These are phyloP conservation scores for Mortierella sp. DNA, from an alignment of 371 early-diverging fungal genomes.

Conservation along the genomic window DNA sequence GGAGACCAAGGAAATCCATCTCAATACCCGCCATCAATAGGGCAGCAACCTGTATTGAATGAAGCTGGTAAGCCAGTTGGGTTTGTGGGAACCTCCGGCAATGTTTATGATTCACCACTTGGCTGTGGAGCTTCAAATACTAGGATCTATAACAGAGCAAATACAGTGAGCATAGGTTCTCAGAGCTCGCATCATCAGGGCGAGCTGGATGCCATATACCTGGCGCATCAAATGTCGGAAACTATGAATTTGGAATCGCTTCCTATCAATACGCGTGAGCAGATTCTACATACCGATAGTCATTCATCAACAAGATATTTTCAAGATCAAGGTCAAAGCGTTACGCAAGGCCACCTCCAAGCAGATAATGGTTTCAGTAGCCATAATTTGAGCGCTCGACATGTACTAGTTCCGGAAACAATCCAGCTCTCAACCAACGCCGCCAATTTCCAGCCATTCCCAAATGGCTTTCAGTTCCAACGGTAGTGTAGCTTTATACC, in stretches of 20 bases:
- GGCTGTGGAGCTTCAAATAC: background rate
- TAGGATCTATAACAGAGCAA: background rate
- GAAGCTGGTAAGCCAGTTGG: slow-evolving; percentile 26
- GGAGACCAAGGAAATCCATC: background rate
- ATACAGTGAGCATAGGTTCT: background rate
- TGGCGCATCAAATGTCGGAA: background rate
- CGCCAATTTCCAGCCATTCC: slow-evolving; percentile 45
- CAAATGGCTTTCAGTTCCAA: slow-evolving; percentile 43
- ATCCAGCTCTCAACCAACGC: slow-evolving; percentile 43
- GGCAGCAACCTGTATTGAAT: slow-evolving; percentile 18
- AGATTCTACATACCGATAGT: background rate
- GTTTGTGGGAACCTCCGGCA: slow-evolving; percentile 26
- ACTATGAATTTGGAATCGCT: background rate
- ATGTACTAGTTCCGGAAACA: slow-evolving; percentile 37
- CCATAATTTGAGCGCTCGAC: slow-evolving; percentile 11
- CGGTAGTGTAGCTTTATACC: slow-evolving; percentile 10
- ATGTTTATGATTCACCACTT: slow-evolving; percentile 12
- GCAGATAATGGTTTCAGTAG: background rate
- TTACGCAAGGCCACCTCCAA: background rate
- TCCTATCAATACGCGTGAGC: background rate
- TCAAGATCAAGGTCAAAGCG: background rate
- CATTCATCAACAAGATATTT: background rate
- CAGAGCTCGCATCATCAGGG: background rate
- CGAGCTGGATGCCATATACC: background rate
- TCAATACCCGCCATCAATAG: background rate